Conservation (phyloP, 148 eudicot species). For the Rhododendron kiyosumense region DNA sequence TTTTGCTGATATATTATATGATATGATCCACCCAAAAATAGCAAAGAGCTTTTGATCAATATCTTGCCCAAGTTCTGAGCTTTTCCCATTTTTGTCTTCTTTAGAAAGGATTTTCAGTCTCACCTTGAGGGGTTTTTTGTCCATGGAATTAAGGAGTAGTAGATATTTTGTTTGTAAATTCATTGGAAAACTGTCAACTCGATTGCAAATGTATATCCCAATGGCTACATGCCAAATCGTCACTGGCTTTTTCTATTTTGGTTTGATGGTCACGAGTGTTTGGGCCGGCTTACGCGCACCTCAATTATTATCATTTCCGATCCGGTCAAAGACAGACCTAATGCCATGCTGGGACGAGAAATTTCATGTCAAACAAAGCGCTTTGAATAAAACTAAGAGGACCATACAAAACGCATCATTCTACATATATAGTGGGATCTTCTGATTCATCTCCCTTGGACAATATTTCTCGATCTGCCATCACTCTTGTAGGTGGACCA, state of each 20-base stretch:
- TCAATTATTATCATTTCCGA: fast-evolving
- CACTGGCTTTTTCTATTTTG: not conserved
- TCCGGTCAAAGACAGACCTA: no score
- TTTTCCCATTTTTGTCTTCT: not conserved
- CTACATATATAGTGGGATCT: not conserved
- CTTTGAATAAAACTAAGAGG: not conserved
- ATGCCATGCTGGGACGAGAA: not conserved
- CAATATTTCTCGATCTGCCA: not conserved
- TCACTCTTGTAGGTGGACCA: not conserved
- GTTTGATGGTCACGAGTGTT: no score
- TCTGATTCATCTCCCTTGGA: not conserved
- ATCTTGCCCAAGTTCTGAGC: not conserved
- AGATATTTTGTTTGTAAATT: not conserved
- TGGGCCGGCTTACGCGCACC: no score
- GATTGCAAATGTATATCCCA: no score
- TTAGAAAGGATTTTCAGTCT: not conserved
- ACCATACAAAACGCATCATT: not conserved
- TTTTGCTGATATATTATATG: not conserved
- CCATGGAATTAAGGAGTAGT: not conserved
- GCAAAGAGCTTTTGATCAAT: not conserved
- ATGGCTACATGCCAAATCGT: not conserved
- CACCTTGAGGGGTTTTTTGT: not conserved
- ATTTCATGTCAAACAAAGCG: not conserved
- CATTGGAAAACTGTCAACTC: not conserved
- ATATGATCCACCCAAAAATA: not conserved